Base-by-base conservation (phyloP, 345 rosid genomes). In the Bruguiera gymnorhiza region DNA sequence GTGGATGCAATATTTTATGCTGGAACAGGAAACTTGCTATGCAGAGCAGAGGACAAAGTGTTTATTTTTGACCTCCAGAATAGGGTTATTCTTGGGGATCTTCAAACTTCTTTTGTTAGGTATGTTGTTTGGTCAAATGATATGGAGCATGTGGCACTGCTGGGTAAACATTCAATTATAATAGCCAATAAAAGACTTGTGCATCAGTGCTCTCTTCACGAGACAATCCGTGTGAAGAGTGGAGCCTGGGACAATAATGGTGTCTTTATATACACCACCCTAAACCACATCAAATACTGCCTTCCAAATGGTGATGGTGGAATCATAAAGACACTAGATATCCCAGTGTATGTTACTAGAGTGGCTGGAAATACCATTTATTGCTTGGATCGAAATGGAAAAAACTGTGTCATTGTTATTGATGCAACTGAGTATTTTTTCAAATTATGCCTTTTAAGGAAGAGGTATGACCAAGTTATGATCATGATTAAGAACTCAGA, bases 191-290 rank as follows among this genome's bases (percentile, higher is more conserved):
- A 89, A 76, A 89, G 82, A 78, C 95, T 94, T 66, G 92, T 86
- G 70, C 93, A 75, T 68, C 88, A 87, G 63, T 89, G 97, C 84
- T 84, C 91, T 29, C 88, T 93, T 79, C 96, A 94, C 67, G 98
- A 91, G 84, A 91, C 95, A 31, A 89, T 94, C 26, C 90, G 95
- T 31, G 91, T 94, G 63, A 91, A 94, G 62, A 89, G 98, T 67
- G 98, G 96, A 79, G 93, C 95, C 26, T 94, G 97, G 97, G 97
- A 91, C 48, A 96, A 94, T n/a, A 88, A 89, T 77, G 95, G 95
- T 78, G 96, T 94, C 61, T 91, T 94, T 73, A 91, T 91, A 24
- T 94, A 91, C 71, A 87, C 97, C 13, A 94, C 98, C 11, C 30
- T 94, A 67, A 91, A 91, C 69, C 98, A 94, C 65, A 86, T 94